phyloP scores from a whole-genome alignment of 2,329 filamentous ascomycete species.

The Aspergillus luchuensis region DNA sequence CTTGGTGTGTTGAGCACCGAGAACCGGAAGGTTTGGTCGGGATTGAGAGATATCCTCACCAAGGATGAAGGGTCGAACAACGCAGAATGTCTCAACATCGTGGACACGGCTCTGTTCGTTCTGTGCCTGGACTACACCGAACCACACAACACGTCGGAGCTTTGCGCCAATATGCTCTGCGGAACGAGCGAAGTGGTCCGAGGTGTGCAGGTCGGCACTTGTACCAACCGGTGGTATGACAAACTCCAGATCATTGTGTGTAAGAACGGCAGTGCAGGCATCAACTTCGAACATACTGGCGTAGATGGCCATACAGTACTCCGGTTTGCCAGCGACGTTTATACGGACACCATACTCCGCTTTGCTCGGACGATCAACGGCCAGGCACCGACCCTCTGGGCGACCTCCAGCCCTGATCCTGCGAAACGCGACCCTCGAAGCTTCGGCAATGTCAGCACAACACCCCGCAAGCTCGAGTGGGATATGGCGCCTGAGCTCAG shows the following conservation, averaged over 20 bases:
- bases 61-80: conserved; percentile 89
- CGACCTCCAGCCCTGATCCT: conserved; percentile 85
- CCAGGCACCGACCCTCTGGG: conserved; percentile 87
- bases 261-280: conserved; percentile 96
- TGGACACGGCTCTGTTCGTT: conserved; percentile 90
- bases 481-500: conserved; percentile 91
- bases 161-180: conserved; percentile 99
- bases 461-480: conserved; percentile 95
- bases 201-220: conserved; percentile 94
- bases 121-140: conserved; percentile 92
- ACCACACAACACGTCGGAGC: conserved; percentile 73
- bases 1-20: conserved; percentile 93
- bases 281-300: conserved; percentile 99
- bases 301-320: conserved; percentile 97
- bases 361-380: conserved; percentile 96
- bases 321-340: conserved; percentile 92
- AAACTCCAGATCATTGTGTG: conserved; percentile 99
- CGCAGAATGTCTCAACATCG: conserved; percentile 90
- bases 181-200: conserved; percentile 89
- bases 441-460: conserved; percentile 91
- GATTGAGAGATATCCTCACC: conserved; percentile 82
- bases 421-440: conserved; percentile 87
- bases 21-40: conserved; percentile 95
- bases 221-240: conserved; percentile 98
- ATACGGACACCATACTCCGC: conserved; percentile 94